Evolutionary conservation across 202 grass and related monocot genomes (phyloP), one percentile per base, ranked within the genome.

Genomic region (Eragrostis tef): DNA sequence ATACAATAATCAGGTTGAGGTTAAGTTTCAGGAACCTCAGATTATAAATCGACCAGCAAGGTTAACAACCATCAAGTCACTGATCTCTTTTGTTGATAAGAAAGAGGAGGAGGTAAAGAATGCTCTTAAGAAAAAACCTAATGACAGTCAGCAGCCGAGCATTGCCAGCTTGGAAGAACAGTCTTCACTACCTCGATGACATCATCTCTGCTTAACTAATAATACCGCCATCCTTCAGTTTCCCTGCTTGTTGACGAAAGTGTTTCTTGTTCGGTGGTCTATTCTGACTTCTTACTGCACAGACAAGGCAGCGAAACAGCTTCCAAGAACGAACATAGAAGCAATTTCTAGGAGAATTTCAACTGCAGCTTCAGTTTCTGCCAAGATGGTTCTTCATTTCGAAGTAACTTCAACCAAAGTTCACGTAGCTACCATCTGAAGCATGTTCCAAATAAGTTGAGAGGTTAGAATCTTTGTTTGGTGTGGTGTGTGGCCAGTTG

Each of bases 101-200:
- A 98, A 91, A 78, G 96, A 95, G 69, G 92, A 88, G 49, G 96
- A 95, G 29, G 84, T 95, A 70, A 93, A 90, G 79, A 88, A 79
- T 44, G 87, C 76, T 48, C 78, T 95, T 25, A 95, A 93, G 83
- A 85, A 87, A 73, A 98, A 88, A 87, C 78, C 87, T 54, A 95
- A 73, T 53, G 89, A 64, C 17, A 83, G 58, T 60, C 80, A 79
- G 69, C 63, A 80, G 36, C 84, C 79, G 51, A 83, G 27, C 25
- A 77, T 24, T 6, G 56, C 67, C 42, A 59, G 11, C 6, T 65
- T 82, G 20, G 78, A 85, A 73, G 74, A 52, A 52, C 65, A 79
- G 44, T 74, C 79, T 73, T 56, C 75, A 48, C 80, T 78, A 50
- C 70, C 73, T 43, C 21, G 26, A 21, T 85, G 50, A 84, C 67